Evolutionary conservation across 495 filamentous ascomycete species (phyloP).

Genomic region (Penicillium waksmanii): DNA sequence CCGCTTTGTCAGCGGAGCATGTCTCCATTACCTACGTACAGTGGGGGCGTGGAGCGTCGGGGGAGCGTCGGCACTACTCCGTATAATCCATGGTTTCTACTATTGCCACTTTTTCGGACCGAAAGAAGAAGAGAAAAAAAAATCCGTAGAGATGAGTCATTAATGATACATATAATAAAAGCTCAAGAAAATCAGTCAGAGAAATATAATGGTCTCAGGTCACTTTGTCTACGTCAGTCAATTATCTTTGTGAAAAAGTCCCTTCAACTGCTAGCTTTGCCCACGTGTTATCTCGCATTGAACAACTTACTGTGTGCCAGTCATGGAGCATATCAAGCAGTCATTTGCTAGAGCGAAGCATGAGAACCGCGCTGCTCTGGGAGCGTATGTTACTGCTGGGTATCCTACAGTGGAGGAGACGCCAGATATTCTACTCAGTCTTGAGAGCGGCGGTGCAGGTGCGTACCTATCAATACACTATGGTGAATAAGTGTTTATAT

Average conservation of each 20-base stretch:
- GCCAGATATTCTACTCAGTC: slow-evolving; percentile 77
- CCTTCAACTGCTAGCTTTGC: background rate
- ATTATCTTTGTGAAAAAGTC: too few species aligned
- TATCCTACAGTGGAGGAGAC: slow-evolving; percentile 82
- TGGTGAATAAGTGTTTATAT: too few species aligned
- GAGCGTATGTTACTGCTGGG: slow-evolving; percentile 95
- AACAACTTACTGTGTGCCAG: background rate
- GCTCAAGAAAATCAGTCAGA: too few species aligned
- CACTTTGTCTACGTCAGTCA: too few species aligned
- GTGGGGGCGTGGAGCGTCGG: too few species aligned
- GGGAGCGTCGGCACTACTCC: too few species aligned
- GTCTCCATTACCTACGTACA: background rate
- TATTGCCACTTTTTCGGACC: too few species aligned
- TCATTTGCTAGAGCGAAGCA: slow-evolving; percentile 88
- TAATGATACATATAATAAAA: too few species aligned
- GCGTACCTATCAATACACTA: slow-evolving; percentile 33
- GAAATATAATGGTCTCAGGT: too few species aligned
- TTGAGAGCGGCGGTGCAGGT: slow-evolving; percentile 95
- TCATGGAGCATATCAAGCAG: slow-evolving; percentile 79
- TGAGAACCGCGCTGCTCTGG: slow-evolving; percentile 67
- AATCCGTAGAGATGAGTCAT: background rate
- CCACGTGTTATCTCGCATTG: background rate
- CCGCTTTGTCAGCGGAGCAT: slow-evolving; percentile 2
- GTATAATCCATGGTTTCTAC: background rate
- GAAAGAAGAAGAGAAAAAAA: background rate